A percentile compares a stretch with the other conserved stretches of the same genome.
These are phyloP conservation scores for Pseudodiploospora longispora DNA, from an alignment of 2,329 filamentous ascomycete genomes.

Conservation along the genomic window DNA sequence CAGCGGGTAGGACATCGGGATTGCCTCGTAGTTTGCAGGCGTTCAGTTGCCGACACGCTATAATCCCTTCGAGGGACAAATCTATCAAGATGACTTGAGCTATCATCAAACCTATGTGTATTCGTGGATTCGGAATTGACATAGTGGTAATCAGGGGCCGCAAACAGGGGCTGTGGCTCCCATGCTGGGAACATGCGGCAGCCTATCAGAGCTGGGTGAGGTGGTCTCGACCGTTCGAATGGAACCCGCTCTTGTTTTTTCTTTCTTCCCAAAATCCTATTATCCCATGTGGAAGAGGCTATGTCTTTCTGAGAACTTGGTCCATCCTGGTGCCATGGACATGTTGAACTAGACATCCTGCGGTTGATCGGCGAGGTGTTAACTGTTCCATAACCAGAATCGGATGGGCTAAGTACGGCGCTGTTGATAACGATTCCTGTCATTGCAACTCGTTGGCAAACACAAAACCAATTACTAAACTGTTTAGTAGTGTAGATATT, in stretches of 20 bases:
- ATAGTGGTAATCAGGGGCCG: not conserved
- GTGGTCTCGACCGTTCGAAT: no score
- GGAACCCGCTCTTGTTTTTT: no score
- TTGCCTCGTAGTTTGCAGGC: conserved; percentile 37
- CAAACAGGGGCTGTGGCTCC: conserved; percentile 7
- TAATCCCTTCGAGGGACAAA: conserved; percentile 40
- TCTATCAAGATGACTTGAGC: conserved; percentile 32
- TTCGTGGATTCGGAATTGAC: no score
- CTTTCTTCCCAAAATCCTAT: no score
- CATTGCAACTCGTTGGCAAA: no score
- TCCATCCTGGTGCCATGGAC: conserved; percentile 4
- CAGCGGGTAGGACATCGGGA: conserved; percentile 25
- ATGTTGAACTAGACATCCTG: not conserved
- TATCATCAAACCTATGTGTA: not conserved
- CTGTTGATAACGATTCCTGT: not conserved
- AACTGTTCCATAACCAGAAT: conserved; percentile 22
- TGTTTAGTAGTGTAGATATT: no score
- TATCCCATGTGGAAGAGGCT: no score
- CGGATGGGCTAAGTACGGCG: conserved; percentile 13
- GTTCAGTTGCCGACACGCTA: conserved; percentile 29
- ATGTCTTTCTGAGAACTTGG: not conserved
- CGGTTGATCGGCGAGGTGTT: not conserved
- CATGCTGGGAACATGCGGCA: not conserved
- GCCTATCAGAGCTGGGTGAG: not conserved
- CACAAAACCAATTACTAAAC: no score